These are phyloP conservation scores for Globisporangium uncinulatum DNA, from an alignment of 352 stramenopile species.

Conservation along the genomic window DNA sequence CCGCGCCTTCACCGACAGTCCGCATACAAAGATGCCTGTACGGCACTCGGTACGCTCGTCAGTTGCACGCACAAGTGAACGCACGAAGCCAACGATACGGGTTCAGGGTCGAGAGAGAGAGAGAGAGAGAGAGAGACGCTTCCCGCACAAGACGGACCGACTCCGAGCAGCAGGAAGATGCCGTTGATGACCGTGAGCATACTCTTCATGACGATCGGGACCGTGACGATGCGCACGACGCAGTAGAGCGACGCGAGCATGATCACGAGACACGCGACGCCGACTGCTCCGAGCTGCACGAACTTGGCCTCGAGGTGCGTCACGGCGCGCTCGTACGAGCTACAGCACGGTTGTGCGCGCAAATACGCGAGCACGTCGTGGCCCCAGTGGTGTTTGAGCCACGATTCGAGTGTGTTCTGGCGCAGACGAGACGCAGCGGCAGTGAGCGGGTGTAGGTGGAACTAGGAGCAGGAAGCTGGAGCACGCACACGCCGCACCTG, in stretches of 20 bases:
- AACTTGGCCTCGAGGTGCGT: constrained; percentile 46
- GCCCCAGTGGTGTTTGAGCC: constrained; percentile 77
- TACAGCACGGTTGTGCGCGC: constrained; percentile 41
- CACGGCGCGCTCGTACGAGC: constrained; percentile 43
- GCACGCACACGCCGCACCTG: constrained; percentile 12
- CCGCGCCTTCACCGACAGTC: constrained; percentile 47
- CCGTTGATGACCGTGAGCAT: constrained; percentile 74
- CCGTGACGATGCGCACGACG: constrained; percentile 78
- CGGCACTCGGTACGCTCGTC: no score
- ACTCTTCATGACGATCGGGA: constrained; percentile 84
- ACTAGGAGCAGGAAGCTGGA: not conserved
- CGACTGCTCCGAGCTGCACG: constrained; percentile 38
- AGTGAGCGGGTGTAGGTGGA: not conserved
- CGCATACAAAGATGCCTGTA: constrained; percentile 48
- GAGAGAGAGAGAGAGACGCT: not conserved
- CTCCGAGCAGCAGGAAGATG: constrained; percentile 59
- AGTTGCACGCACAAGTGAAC: not conserved
- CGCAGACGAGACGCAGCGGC: not conserved
- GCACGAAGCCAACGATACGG: no score
- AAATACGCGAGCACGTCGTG: constrained; percentile 35
- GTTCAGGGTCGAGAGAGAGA: not conserved
- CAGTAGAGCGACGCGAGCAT: constrained; percentile 66
- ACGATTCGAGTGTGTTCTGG: constrained; percentile 48
- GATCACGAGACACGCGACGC: constrained; percentile 36
- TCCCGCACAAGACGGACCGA: constrained; percentile 10